phyloP scores from a whole-genome alignment of 2,329 filamentous ascomycete genomes.

The Pseudogymnoascus sp. region DNA sequence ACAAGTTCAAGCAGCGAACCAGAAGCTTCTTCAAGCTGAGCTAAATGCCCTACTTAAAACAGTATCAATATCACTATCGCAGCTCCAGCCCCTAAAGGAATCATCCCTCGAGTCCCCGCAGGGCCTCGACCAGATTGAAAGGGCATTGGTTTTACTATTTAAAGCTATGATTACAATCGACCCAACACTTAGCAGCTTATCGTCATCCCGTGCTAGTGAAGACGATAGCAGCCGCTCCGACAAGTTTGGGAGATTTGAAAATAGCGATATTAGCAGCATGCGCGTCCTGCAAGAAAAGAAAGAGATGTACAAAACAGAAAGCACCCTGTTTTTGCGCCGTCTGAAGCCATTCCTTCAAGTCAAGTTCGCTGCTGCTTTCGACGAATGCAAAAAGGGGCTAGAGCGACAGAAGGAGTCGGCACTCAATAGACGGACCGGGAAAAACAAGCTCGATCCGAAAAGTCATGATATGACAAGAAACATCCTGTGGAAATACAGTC shows the following conservation, averaged over 20 bases:
- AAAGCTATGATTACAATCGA: constrained; percentile 93
- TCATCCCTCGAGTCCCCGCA: constrained; percentile 64
- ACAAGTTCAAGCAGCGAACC: constrained; percentile 94
- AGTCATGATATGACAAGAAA: constrained; percentile 67
- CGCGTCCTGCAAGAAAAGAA: constrained; percentile 91
- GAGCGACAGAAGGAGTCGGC: constrained; percentile 42
- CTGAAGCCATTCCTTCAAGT: constrained; percentile 75
- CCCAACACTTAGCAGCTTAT: constrained; percentile 55
- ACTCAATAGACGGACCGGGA: constrained; percentile 37
- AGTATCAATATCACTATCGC: constrained; percentile 73
- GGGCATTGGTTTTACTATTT: constrained; percentile 71
- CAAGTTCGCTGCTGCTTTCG: constrained; percentile 70
- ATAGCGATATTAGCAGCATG: constrained; percentile 66
- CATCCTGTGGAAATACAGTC: constrained; percentile 79
- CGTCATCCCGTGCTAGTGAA: constrained; percentile 33
- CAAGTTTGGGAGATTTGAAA: constrained; percentile 38
- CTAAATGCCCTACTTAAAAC: constrained; percentile 83
- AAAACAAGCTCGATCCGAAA: constrained; percentile 60
- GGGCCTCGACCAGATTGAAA: constrained; percentile 72
- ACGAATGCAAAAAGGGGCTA: constrained; percentile 60
- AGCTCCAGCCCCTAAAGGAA: constrained; percentile 66
- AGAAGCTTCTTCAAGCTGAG: constrained; percentile 83
- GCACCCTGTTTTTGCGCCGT: constrained; percentile 66
- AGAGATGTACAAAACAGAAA: constrained; percentile 76
- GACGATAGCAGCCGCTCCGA: constrained; percentile 24